Base-by-base conservation (phyloP, 371 early-diverging fungal genomes). In the Syncephalastrum racemosum region DNA sequence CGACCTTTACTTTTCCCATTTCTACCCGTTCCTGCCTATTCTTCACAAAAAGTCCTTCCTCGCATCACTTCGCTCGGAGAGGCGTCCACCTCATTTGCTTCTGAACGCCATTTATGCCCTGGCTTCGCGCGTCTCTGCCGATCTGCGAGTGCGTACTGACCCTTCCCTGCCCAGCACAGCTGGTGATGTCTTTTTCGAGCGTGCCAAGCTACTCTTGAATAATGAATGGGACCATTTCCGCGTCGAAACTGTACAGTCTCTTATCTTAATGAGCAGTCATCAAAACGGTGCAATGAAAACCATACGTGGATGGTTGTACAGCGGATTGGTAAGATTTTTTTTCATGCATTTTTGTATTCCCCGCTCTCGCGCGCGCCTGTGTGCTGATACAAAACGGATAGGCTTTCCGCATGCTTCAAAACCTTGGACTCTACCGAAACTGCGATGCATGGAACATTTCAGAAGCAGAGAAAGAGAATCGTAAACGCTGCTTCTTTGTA, bases 41-140 rank as follows among this genome's bases (percentile, higher is more conserved):
- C 60, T 89, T 20, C 89, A 90, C 68, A 83, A 86, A 54, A 70
- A 76, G 12, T 72, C 83, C 7, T 92, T 92, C 66, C 63, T 87
- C 63, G 64, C 66, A 31, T 48, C 77, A 13, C 43, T 75, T 15
- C 50, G 64, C 14, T 58, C 63, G 51, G 50, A 59, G 25, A 24
- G 43, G 4, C 36, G 48, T 10, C 43, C 67, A 16, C 53, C 60
- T 20, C 83, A 75, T 4, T 75, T 89, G 1, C 59, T 92, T 15
- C 46, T 79, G 27, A 78, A 78, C 27, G 70, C 78, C 13, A 74
- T 78, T 13, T 78, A 66, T 50, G 78, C 78, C 0, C 59, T 78
- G 10, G 71, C 78, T 13, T 72, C 78, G 25, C 75, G 78, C 20
- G 59, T 78, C 2, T 78, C 75, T 0, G 54, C 70, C 16, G 78